Evolutionary conservation across 75 land plant genomes (phyloP).

Genomic region (Gnetum montanum): DNA sequence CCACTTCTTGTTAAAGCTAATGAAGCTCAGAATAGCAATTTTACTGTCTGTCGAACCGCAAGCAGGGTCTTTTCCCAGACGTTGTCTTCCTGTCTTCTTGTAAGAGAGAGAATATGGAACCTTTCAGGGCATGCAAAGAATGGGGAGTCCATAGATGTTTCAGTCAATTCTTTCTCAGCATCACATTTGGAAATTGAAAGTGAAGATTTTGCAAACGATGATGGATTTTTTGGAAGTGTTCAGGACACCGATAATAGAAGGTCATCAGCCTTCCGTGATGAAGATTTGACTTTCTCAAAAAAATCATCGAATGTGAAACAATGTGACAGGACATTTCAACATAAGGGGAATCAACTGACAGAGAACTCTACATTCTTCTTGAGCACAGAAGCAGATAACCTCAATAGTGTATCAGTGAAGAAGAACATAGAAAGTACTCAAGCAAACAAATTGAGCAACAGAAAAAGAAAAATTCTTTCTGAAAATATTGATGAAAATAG

Average conservation of each 20-base stretch:
- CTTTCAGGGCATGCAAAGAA: constrained; percentile 16
- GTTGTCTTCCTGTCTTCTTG: background rate
- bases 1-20: no score
- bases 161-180: background rate
- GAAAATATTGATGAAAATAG: background rate
- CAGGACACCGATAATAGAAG: background rate
- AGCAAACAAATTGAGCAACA: background rate
- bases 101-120: background rate
- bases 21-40: no score
- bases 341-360: background rate
- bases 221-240: background rate
- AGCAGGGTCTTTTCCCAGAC: no score
- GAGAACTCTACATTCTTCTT: background rate
- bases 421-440: background rate
- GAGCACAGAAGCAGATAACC: background rate
- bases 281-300: background rate
- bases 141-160: background rate
- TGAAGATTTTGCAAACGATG: background rate
- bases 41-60: no score
- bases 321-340: background rate
- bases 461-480: background rate
- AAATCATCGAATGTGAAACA: background rate
- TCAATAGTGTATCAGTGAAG: background rate
- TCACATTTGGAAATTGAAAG: background rate
- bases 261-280: background rate